Conservation (phyloP, 148 eudicot genomes). For the Dianthus caryophyllus region DNA sequence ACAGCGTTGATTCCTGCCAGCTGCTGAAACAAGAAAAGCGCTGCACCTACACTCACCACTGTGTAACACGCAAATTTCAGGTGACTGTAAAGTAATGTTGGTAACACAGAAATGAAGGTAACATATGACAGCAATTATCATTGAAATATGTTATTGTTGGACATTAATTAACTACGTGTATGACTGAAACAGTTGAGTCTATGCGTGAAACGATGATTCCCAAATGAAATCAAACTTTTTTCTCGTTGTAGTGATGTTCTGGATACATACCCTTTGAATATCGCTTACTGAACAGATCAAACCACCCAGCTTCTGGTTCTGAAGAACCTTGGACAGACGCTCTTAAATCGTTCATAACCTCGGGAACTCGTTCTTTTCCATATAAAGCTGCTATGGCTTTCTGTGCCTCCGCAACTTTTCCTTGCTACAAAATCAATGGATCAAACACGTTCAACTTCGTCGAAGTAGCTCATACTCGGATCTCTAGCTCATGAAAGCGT, state of each 20-base stretch:
- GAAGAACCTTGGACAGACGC: constrained; percentile 68
- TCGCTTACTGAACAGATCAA: constrained; percentile 85
- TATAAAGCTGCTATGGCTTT: constrained; percentile 47
- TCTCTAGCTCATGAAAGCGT: constrained; percentile 1
- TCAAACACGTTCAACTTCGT: constrained; percentile 8
- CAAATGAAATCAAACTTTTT: neutral
- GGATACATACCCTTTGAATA: constrained; percentile 64
- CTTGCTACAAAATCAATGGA: constrained; percentile 57
- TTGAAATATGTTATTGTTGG: no score
- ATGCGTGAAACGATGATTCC: no score
- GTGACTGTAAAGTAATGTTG: no score
- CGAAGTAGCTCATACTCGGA: neutral
- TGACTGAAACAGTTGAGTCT: no score
- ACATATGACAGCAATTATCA: no score
- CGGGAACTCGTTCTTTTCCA: constrained; percentile 78
- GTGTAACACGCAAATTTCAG: constrained; percentile 26
- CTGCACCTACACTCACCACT: constrained; percentile 97
- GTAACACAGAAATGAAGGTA: no score
- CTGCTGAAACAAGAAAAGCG: constrained; percentile 96
- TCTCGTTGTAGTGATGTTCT: neutral
- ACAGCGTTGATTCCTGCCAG: constrained; percentile 98
- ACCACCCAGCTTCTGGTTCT: constrained; percentile 94
- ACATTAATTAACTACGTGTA: no score
- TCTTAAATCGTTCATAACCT: constrained; percentile 68
- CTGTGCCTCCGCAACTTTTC: constrained; percentile 72